Evolutionary conservation across 495 filamentous ascomycete genomes (phyloP).

Genomic region (Penicillium bovifimosum): DNA sequence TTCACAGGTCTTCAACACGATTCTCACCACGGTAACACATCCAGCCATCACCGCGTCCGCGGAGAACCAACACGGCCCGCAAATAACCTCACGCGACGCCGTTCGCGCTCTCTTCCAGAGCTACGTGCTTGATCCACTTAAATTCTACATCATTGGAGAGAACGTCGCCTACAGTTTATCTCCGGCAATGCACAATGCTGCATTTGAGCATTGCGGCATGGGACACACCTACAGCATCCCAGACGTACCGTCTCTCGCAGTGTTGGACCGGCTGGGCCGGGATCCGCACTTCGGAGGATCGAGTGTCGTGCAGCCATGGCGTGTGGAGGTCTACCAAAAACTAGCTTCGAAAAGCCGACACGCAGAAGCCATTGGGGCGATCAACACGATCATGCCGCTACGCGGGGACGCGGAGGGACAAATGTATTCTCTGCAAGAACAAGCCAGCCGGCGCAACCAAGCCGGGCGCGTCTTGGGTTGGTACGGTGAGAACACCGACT

Average conservation of each 20-base stretch:
- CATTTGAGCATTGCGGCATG: conserved; percentile 66
- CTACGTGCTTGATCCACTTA: conserved; percentile 57
- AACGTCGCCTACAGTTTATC: conserved; percentile 71
- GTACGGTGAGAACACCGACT: conserved; percentile 84
- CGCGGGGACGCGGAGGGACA: conserved; percentile 55
- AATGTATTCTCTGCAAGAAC: conserved; percentile 57
- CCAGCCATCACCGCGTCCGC: conserved; percentile 46
- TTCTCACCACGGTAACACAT: conserved; percentile 64
- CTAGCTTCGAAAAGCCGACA: conserved; percentile 67
- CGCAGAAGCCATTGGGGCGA: conserved; percentile 73
- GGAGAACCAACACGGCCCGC: conserved; percentile 32
- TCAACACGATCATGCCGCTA: conserved; percentile 76
- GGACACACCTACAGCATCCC: conserved; percentile 64
- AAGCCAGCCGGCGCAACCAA: conserved; percentile 60
- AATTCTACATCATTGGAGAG: conserved; percentile 71
- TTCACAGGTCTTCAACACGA: conserved; percentile 62
- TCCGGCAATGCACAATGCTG: conserved; percentile 75
- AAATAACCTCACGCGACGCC: conserved; percentile 53
- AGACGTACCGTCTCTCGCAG: conserved; percentile 57
- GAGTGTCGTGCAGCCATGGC: conserved; percentile 69
- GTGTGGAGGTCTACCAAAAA: conserved; percentile 63
- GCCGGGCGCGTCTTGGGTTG: conserved; percentile 60
- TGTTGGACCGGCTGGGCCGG: conserved; percentile 55
- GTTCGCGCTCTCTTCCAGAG: conserved; percentile 50
- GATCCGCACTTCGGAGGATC: conserved; percentile 68